phyloP scores from a whole-genome alignment of 2,329 filamentous ascomycete species.

The Teratosphaeriaceae sp. region DNA sequence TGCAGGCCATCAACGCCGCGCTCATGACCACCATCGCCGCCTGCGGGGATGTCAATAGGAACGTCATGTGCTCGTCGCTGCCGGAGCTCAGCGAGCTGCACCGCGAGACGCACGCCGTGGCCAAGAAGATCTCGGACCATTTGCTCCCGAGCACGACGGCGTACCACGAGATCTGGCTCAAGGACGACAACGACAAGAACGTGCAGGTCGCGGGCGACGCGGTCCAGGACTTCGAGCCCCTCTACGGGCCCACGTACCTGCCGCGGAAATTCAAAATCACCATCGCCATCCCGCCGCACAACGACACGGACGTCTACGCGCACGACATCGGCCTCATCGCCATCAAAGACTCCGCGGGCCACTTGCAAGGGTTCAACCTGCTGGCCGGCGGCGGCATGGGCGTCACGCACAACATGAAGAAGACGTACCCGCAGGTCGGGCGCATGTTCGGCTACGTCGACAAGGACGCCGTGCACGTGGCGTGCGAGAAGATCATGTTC shows the following conservation, averaged over 20 bases:
- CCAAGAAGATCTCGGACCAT: slow-evolving; percentile 86
- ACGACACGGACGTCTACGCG: slow-evolving; percentile 96
- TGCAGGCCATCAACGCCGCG: slow-evolving; percentile 93
- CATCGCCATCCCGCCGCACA: slow-evolving; percentile 93
- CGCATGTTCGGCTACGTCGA: slow-evolving; percentile 85
- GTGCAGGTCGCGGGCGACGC: slow-evolving; percentile 87
- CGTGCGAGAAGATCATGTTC: slow-evolving; percentile 98
- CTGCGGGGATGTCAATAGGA: slow-evolving; percentile 97
- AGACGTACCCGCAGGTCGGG: slow-evolving; percentile 94
- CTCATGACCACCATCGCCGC: slow-evolving; percentile 97
- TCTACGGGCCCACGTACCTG: slow-evolving; percentile 94
- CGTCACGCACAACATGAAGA: slow-evolving; percentile 99
- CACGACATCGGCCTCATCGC: slow-evolving; percentile 95
- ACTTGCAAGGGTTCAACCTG: slow-evolving; percentile 86
- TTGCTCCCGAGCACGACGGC: slow-evolving; percentile 83
- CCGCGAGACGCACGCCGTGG: slow-evolving; percentile 67
- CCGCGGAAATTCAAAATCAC: slow-evolving; percentile 99
- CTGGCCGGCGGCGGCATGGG: slow-evolving; percentile 97
- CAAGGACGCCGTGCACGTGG: slow-evolving; percentile 70
- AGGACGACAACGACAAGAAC: slow-evolving; percentile 71
- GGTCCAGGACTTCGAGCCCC: slow-evolving; percentile 87
- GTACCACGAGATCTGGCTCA: slow-evolving; percentile 98
- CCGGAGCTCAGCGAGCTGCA: slow-evolving; percentile 82
- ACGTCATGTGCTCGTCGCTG: slow-evolving; percentile 97
- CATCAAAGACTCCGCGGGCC: slow-evolving; percentile 79